Evolutionary conservation across 768 basidiomycete species (phyloP).

Genomic region (Suillus luteus): DNA sequence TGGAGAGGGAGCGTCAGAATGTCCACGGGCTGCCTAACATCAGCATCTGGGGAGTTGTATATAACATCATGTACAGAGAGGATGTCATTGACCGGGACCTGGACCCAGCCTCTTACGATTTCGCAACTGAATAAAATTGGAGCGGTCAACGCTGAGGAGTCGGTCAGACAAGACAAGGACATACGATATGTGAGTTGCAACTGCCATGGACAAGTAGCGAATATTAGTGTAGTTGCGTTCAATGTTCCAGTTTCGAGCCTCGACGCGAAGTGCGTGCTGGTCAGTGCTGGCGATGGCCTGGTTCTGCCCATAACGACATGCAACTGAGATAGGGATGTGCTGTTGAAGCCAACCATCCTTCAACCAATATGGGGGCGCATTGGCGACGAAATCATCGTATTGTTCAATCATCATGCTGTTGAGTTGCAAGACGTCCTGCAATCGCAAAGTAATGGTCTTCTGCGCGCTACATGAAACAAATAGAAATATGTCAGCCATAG

Average conservation of each 20-base stretch:
- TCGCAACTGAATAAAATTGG: not conserved
- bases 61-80: not conserved
- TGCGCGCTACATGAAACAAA: too few relatives aligned
- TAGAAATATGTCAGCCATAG: too few relatives aligned
- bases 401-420: too few relatives aligned
- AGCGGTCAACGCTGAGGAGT: too few relatives aligned
- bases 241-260: not conserved
- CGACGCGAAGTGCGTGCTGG: not conserved
- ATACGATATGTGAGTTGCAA: not conserved
- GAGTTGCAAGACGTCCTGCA: too few relatives aligned
- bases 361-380: too few relatives aligned
- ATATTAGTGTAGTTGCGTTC: not conserved
- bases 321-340: not conserved
- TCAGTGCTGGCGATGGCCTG: not conserved
- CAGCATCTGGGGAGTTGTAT: not conserved
- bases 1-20: not conserved
- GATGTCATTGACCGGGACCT: not conserved
- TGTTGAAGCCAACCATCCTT: not conserved
- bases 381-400: too few relatives aligned
- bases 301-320: not conserved
- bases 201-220: not conserved
- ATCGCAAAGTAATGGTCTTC: too few relatives aligned
- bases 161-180: not conserved
- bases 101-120: not conserved
- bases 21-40: not conserved